phyloP scores from a whole-genome alignment of 2,329 filamentous ascomycete genomes.

The Colletotrichum acutatum region DNA sequence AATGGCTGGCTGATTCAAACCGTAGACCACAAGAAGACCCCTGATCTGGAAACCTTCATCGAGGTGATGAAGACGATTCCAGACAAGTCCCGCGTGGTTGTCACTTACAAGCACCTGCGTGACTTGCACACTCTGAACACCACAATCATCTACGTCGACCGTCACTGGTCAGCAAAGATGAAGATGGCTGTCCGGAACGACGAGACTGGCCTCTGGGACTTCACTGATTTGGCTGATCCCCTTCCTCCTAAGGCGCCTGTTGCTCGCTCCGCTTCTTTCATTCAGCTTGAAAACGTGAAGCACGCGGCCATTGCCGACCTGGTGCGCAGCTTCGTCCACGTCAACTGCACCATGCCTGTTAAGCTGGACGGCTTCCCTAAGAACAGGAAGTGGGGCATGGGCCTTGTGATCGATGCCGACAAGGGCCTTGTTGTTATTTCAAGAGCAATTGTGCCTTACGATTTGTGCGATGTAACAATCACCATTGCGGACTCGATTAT shows the following conservation, averaged over 20 bases:
- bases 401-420: conserved; percentile 95
- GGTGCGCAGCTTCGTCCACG: conserved; percentile 92
- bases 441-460: conserved; percentile 92
- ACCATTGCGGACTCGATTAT: conserved; percentile 98
- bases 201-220: conserved; percentile 91
- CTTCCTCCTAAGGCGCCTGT: conserved; percentile 79
- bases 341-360: conserved; percentile 91
- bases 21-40: conserved; percentile 90
- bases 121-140: conserved; percentile 96
- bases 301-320: conserved; percentile 93
- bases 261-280: conserved; percentile 86
- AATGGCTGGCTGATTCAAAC: conserved; percentile 95
- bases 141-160: conserved; percentile 89
- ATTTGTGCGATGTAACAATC: conserved; percentile 94
- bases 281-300: conserved; percentile 87
- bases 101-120: conserved; percentile 94
- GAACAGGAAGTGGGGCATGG: conserved; percentile 93
- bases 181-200: conserved; percentile 92
- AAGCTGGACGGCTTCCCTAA: conserved; percentile 99
- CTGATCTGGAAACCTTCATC: conserved; percentile 88
- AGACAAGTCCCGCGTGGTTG: conserved; percentile 83
- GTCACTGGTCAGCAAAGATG: conserved; percentile 97
- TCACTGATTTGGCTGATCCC: conserved; percentile 83
- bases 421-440: conserved; percentile 96
- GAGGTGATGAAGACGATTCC: conserved; percentile 91